A percentile compares a stretch with the other conserved stretches of the same genome.
These are phyloP conservation scores for Cornus kousa DNA, from an alignment of 148 eudicot species.

Conservation along the genomic window DNA sequence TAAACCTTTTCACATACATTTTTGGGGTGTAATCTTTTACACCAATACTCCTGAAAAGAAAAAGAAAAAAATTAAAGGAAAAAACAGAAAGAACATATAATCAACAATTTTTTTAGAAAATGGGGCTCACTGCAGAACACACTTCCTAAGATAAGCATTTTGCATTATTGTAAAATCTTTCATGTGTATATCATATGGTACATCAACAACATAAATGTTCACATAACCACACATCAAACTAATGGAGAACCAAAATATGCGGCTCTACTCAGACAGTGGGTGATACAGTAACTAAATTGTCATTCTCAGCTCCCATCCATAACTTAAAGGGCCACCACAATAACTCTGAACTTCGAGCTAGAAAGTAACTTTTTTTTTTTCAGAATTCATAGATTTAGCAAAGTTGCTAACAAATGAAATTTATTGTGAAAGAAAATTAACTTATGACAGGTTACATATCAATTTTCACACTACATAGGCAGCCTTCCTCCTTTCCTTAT, in stretches of 20 bases:
- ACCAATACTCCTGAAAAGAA: conserved; percentile 88
- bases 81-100: conserved; percentile 9
- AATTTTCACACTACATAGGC: no score
- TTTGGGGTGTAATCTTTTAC: conserved; percentile 96
- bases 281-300: not conserved
- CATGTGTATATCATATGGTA: not conserved
- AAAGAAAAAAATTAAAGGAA: not conserved
- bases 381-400: no score
- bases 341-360: not conserved
- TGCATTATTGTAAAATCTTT: not conserved
- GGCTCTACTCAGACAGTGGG: not conserved
- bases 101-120: not conserved
- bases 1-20: conserved; percentile 97
- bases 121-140: not conserved
- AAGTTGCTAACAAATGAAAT: no score
- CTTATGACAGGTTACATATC: no score
- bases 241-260: not conserved
- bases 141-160: not conserved
- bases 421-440: no score
- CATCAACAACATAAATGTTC: not conserved
- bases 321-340: not conserved
- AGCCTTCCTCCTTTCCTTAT: not conserved
- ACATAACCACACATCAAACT: not conserved
- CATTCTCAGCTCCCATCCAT: not conserved
- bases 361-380: no score